phyloP scores from a whole-genome alignment of 495 filamentous ascomycete species.

The Penicillium diatomitis region DNA sequence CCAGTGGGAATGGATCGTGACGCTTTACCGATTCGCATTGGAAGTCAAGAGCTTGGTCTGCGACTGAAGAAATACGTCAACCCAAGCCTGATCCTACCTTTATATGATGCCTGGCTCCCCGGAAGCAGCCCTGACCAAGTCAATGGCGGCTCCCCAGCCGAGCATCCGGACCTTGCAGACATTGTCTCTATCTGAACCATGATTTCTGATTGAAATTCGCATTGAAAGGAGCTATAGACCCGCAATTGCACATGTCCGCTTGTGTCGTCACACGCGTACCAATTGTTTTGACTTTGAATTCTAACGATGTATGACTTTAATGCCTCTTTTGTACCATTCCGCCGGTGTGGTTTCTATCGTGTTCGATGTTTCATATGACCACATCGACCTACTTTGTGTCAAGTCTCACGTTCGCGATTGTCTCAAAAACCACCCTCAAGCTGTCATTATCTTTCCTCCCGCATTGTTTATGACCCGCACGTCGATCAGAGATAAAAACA shows the following conservation, averaged over 20 bases:
- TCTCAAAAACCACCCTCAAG: too few species aligned
- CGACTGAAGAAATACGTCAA: conserved; percentile 40
- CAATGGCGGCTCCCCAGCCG: conserved; percentile 12
- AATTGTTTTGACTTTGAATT: neutral
- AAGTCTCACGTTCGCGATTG: too few species aligned
- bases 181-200: neutral
- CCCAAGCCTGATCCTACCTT: conserved; percentile 36
- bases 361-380: too few species aligned
- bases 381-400: too few species aligned
- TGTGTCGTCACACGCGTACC: neutral
- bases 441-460: too few species aligned
- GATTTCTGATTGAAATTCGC: neutral
- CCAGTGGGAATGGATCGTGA: conserved; percentile 39
- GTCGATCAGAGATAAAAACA: too few species aligned
- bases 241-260: too few species aligned
- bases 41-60: conserved; percentile 30
- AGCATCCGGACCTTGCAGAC: conserved; percentile 14
- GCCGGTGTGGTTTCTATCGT: too few species aligned
- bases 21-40: conserved; percentile 30
- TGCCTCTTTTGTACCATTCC: conserved; percentile 7
- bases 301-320: conserved; percentile 19
- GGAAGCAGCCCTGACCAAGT: conserved; percentile 12
- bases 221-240: neutral
- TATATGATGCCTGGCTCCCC: conserved; percentile 38
- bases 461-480: too few species aligned